These are phyloP conservation scores for Ophiostoma sp. DNA, from an alignment of 2,329 filamentous ascomycete genomes.

Conservation along the genomic window DNA sequence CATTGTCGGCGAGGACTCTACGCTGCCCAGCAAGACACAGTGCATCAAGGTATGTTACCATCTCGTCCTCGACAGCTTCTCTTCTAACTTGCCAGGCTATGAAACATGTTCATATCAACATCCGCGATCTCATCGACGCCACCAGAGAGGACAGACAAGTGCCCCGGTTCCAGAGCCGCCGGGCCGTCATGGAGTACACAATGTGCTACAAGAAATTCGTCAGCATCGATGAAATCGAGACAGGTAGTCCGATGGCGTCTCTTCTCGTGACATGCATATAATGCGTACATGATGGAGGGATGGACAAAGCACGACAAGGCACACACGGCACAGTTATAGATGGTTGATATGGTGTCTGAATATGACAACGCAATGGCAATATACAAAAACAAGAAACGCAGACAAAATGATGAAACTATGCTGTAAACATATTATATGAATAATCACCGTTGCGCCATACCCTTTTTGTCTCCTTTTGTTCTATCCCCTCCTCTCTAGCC, in stretches of 20 bases:
- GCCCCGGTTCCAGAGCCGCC: background rate
- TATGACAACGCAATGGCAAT: background rate
- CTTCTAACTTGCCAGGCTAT: background rate
- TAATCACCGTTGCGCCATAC: conserved; percentile 9
- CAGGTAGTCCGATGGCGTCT: background rate
- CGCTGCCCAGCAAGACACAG: conserved; percentile 40
- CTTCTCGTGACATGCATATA: background rate
- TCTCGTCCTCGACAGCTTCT: background rate
- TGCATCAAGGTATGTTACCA: conserved; percentile 31
- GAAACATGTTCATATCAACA: background rate
- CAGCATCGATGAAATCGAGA: background rate
- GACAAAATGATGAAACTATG: background rate
- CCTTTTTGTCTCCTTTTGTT: background rate
- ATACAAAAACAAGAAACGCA: background rate
- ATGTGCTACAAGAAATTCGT: background rate
- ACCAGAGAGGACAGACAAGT: background rate
- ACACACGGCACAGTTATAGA: conserved; percentile 33
- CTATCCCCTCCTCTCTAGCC: conserved; percentile 36
- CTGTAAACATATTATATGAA: background rate
- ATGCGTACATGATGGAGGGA: conserved; percentile 13
- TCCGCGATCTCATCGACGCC: background rate
- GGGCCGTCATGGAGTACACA: background rate
- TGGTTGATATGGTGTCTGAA: background rate
- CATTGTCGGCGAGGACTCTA: conserved; percentile 39
- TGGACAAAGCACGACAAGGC: background rate